phyloP scores from a whole-genome alignment of 176 grass and related monocot genomes.

The Triticum monococcum region DNA sequence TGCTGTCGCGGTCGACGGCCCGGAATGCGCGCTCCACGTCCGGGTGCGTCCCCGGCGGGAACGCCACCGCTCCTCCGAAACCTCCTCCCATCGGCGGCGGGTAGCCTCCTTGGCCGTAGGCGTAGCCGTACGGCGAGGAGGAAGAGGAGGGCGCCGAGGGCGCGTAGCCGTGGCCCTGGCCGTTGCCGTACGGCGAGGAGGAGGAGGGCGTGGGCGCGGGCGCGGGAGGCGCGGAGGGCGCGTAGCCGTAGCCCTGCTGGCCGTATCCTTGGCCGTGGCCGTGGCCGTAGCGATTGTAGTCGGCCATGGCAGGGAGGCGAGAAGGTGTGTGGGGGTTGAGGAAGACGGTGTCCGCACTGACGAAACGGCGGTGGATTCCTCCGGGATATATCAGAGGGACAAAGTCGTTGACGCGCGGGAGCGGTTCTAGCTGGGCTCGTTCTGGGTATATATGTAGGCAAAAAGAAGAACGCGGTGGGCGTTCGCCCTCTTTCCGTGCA shows the following conservation, averaged over 20 bases:
- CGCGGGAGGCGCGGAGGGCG: slow-evolving; percentile 23
- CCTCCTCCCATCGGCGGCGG: slow-evolving; percentile 14
- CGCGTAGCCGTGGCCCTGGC: not conserved
- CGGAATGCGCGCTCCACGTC: slow-evolving; percentile 69
- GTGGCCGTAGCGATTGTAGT: slow-evolving; percentile 46
- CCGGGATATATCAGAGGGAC: not conserved
- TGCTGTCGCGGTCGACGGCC: slow-evolving; percentile 73
- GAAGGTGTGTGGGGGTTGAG: not conserved
- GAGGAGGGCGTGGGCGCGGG: not conserved
- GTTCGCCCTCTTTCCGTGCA: too few species aligned
- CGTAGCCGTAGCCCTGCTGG: not conserved
- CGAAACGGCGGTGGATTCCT: not conserved
- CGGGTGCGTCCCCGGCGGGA: slow-evolving; percentile 74
- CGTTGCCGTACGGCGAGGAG: not conserved
- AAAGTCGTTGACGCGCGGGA: not conserved
- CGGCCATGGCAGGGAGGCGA: slow-evolving; percentile 20
- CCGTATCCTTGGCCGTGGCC: not conserved
- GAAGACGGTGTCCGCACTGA: not conserved
- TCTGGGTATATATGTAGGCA: not conserved
- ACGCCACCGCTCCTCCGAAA: slow-evolving; percentile 9
- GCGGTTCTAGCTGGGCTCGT: not conserved
- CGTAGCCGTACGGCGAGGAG: not conserved
- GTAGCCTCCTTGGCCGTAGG: slow-evolving; percentile 13
- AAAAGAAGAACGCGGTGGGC: too few species aligned
- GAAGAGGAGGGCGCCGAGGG: not conserved